These are phyloP conservation scores for Carex cristatella DNA, from an alignment of 176 grass and related monocot species.

Conservation along the genomic window DNA sequence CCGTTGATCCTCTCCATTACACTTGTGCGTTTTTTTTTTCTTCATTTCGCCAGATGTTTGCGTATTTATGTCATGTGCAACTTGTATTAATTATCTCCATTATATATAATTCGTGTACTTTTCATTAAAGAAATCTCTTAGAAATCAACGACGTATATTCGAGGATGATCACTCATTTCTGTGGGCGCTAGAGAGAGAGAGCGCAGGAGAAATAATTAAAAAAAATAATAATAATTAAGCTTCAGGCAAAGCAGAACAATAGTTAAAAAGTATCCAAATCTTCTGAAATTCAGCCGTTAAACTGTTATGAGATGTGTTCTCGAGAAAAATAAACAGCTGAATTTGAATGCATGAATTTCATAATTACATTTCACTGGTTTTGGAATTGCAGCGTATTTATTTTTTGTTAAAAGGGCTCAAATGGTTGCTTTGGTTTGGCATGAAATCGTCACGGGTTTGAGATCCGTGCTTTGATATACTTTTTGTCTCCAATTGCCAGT, in stretches of 20 bases:
- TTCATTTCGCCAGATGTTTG: neutral
- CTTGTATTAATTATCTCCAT: neutral
- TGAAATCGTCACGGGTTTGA: constrained; percentile 41
- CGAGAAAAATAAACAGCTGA: too few species aligned
- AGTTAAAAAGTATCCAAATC: neutral
- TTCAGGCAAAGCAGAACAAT: too few species aligned
- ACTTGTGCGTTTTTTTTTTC: too few species aligned
- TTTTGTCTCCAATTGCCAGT: neutral
- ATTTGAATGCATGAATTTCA: too few species aligned
- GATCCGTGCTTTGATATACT: constrained; percentile 23
- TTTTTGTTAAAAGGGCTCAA: neutral
- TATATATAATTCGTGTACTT: neutral
- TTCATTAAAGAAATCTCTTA: neutral
- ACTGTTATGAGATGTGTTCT: too few species aligned
- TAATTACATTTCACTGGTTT: too few species aligned
- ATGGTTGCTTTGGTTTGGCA: constrained; percentile 13
- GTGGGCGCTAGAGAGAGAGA: neutral
- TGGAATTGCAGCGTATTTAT: too few species aligned
- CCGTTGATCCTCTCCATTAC: too few species aligned
- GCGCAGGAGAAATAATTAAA: neutral
- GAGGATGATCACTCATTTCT: neutral
- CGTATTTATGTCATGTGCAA: neutral
- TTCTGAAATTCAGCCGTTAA: too few species aligned
- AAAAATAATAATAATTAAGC: too few species aligned
- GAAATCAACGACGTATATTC: neutral